Evolutionary conservation across 1,139 yeast genomes (phyloP), one percentile per base, ranked within the genome.

Genomic region (Yamadazyma diospyri): DNA sequence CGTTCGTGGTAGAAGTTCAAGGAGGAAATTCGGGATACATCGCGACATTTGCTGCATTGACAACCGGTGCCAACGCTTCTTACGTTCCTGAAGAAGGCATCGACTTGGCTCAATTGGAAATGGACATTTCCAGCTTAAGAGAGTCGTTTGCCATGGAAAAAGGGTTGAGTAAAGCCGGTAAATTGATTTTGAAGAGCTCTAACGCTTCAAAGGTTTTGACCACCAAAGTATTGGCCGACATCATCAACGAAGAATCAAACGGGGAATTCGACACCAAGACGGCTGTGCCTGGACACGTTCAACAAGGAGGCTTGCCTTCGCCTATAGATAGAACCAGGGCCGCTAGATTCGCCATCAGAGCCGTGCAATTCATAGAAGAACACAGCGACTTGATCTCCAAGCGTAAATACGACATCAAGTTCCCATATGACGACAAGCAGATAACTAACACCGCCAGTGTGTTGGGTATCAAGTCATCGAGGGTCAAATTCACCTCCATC

Each of bases 21-120:
- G 98, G 98, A 48, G 98, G 97, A 36, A 83, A 87, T 61, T 82
- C 94, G 6, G 98, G 98, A 20, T 92, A 78, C 58, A 79, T 92
- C 50, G 96, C 97, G 9, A 79, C 95, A 2, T 78, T 75, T 54
- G 82, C 89, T 23, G 89, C 94, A n/a, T 69, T 92, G 42, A 84
- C 87, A 32, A 83, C 92, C 29, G 98, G 98, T 39, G 94, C 97
- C 2, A 79, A 84, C 45, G 94, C 94, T 6, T 85, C 92, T 6
- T 92, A 89, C 57, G 86, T 88, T 13, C 98, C 98, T 10, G 98
- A 92, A 45, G 76, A 79, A 45, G 97, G 89, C 54, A 81, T 88
- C 43, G 76, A 74, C 39, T 73, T 78, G 39, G 31, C 37, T 15
- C 50, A 46, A 43, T 42, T 46, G 23, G 48, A 46, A 42, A 40